Percentiles rank a stretch among this genome's conserved stretches.
Evolutionary conservation across 495 filamentous ascomycete species (phyloP).

Genomic region (Chaetomium tenue): DNA sequence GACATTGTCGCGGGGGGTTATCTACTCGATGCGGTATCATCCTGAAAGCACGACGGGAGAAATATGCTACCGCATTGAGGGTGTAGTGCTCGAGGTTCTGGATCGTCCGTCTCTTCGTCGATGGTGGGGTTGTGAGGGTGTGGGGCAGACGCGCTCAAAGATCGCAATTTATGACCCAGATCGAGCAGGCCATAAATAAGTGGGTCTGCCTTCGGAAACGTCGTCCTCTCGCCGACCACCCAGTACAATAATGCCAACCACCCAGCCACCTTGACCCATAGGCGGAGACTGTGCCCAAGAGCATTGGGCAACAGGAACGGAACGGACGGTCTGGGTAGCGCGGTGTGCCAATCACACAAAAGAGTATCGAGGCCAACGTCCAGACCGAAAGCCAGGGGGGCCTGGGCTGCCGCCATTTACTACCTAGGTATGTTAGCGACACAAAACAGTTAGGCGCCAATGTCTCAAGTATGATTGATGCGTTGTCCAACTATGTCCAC

Average conservation of each 20-base stretch:
- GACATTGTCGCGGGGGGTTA: slow-evolving; percentile 20
- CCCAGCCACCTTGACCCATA: too few relatives aligned
- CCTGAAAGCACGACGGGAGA: slow-evolving; percentile 1
- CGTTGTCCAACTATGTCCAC: background rate
- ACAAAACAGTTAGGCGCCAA: background rate
- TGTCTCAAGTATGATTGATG: background rate
- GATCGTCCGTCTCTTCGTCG: background rate
- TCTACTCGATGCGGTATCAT: slow-evolving; percentile 6
- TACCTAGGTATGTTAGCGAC: background rate
- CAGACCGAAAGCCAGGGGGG: too few relatives aligned
- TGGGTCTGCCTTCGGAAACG: background rate
- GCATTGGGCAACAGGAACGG: too few relatives aligned
- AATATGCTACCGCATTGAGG: background rate
- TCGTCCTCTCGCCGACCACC: too few relatives aligned
- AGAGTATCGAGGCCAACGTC: too few relatives aligned
- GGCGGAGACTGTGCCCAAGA: too few relatives aligned
- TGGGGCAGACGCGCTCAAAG: slow-evolving; percentile 1
- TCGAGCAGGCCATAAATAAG: background rate
- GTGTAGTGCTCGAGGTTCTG: background rate
- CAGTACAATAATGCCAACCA: too few relatives aligned
- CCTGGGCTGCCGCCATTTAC: too few relatives aligned
- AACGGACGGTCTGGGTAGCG: too few relatives aligned
- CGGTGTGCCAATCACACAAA: too few relatives aligned
- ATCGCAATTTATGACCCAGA: background rate
- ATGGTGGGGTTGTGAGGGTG: background rate